Conservation (phyloP, 129 eudicot genomes). For the Sambucus nigra region DNA sequence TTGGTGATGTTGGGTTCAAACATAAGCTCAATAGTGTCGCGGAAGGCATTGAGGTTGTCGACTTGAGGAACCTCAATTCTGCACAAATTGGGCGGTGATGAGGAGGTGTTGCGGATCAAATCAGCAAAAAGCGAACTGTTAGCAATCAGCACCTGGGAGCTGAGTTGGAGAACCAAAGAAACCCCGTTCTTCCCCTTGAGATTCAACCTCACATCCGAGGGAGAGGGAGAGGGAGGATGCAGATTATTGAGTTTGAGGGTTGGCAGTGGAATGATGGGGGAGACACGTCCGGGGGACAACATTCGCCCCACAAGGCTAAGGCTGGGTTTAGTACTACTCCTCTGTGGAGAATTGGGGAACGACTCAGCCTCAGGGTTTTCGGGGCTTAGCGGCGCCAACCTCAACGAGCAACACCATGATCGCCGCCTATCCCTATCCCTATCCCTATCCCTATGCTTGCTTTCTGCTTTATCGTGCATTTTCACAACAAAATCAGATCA, state of each 20-base stretch:
- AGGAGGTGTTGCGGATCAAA: slow-evolving; percentile 29
- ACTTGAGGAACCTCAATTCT: slow-evolving; percentile 73
- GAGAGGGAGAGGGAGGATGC: slow-evolving; percentile 1
- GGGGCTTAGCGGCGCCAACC: slow-evolving; percentile 44
- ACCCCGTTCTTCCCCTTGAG: slow-evolving; percentile 56
- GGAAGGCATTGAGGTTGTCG: slow-evolving; percentile 43
- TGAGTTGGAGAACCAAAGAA: slow-evolving; percentile 39
- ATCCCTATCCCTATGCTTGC: no score
- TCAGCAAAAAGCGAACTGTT: slow-evolving; percentile 42
- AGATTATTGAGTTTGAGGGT: no score
- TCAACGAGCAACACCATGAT: slow-evolving; percentile 61
- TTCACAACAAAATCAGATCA: no score
- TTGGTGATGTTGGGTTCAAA: slow-evolving; percentile 40
- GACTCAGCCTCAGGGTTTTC: slow-evolving; percentile 22
- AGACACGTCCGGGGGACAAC: slow-evolving; percentile 69
- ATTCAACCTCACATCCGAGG: slow-evolving; percentile 36
- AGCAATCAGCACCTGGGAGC: slow-evolving; percentile 42
- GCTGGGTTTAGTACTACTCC: slow-evolving; percentile 16
- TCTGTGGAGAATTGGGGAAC: slow-evolving; percentile 28
- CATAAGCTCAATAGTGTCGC: slow-evolving; percentile 64
- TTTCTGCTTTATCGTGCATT: no score
- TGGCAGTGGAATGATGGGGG: slow-evolving; percentile 38
- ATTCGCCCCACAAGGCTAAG: slow-evolving; percentile 49
- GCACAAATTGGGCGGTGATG: slow-evolving; percentile 16
- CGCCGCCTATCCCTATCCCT: slow-evolving; percentile 22